Conservation (phyloP, 1,284 basidiomycete species). For the Ganoderma leucocontextum region DNA sequence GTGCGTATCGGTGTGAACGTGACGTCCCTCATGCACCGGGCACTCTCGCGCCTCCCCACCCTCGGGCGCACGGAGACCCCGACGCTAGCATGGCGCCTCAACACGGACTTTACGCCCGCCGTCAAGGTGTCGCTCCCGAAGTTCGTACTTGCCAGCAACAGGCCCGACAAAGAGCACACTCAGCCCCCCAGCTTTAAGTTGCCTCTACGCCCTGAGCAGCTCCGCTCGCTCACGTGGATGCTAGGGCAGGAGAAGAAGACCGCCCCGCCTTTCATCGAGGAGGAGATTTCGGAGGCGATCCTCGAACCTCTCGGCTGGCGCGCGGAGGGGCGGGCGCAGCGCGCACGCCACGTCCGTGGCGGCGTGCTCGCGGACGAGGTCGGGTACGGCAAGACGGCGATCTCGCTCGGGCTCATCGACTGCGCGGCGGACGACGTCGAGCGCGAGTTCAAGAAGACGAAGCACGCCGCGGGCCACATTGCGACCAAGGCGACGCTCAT, state of each 20-base stretch:
- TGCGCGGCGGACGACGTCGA: constrained; percentile 66
- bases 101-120: constrained; percentile 77
- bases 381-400: constrained; percentile 97
- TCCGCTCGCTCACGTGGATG: constrained; percentile 95
- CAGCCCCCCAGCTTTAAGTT: constrained; percentile 86
- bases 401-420: constrained; percentile 89
- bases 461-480: constrained; percentile 72
- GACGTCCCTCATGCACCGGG: constrained; percentile 88
- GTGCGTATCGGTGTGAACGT: constrained; percentile 91
- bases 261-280: constrained; percentile 84
- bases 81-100: constrained; percentile 80
- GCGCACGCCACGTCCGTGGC: constrained; percentile 80
- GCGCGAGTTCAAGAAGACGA: constrained; percentile 57
- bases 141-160: constrained; percentile 83
- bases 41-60: constrained; percentile 81
- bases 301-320: constrained; percentile 91
- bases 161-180: constrained; percentile 71
- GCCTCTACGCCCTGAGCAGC: constrained; percentile 83
- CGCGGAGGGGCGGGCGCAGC: constrained; percentile 88
- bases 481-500: constrained; percentile 82
- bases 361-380: constrained; percentile 97
- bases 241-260: constrained; percentile 77
- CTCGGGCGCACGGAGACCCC: constrained; percentile 59
- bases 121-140: constrained; percentile 68
- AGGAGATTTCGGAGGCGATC: constrained; percentile 93